Evolutionary conservation across 495 filamentous ascomycete genomes (phyloP), one percentile per base, ranked within the genome.

Genomic region (Penicillium tannophilum): DNA sequence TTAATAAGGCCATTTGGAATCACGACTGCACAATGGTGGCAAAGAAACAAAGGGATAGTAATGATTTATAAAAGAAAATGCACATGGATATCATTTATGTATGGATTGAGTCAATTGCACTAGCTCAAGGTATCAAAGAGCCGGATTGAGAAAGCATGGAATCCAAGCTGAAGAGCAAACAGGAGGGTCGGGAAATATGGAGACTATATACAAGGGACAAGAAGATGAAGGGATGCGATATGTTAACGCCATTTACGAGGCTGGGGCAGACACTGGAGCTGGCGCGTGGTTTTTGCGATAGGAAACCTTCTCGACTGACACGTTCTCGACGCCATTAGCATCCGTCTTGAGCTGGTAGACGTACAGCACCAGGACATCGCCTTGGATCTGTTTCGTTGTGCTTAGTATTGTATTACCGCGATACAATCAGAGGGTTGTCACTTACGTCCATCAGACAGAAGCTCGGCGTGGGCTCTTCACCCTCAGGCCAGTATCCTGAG

Each of bases 401-500:
- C 1, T n/a, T 28, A 26, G 56, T 47, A 31, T 26, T 19, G 11
- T 26, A 16, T 4, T 31, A 2, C 23, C 11, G 16, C 1, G 2
- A 19, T n/a, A 6, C 20, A 20, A 8, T 4, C 9, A 19, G n/a
- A 28, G 11, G 52, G 30, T 42, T 2, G 23, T 50, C 45, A 90
- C 91, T 79, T 69, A 97, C 94, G 84, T 99, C 95, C 94, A 99
- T 98, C 75, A 99, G 75, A 72, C 94, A 96, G 75, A 99, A 99
- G 70, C 95, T 98, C 49, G 94, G 94, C 55, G 88, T 87, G 56
- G 90, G 89, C 39, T 95, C 91, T 70, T 96, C 93, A 19, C 83
- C 87, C 17, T 86, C 85, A 51, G 75, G 81, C 82, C 78, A 84
- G 80, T 79, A 90, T 43, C 87, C 89, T 0, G 86, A 88, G 44